Conservation (phyloP, 2,329 filamentous ascomycete genomes). For the Paecilomyces niveus region DNA sequence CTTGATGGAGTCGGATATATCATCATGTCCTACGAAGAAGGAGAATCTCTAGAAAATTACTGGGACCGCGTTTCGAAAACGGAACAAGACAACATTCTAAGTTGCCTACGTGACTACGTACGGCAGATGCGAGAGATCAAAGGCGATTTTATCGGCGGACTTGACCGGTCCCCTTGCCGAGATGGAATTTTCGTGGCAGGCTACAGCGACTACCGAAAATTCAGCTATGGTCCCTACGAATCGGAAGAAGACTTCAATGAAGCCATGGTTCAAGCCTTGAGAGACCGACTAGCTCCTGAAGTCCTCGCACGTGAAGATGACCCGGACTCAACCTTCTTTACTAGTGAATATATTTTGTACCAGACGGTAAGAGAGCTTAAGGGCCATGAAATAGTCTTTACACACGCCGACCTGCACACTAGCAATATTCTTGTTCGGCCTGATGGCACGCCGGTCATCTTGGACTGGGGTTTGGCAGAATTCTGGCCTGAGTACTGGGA, state of each 20-base stretch:
- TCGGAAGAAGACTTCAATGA: slow-evolving; percentile 10
- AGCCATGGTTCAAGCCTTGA: slow-evolving; percentile 9
- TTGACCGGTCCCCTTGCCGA: slow-evolving; percentile 7
- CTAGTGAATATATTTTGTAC: slow-evolving; percentile 8
- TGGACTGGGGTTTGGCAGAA: slow-evolving; percentile 20
- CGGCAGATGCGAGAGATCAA: slow-evolving; percentile 7
- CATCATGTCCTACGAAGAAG: slow-evolving; percentile 8
- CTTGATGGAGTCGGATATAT: slow-evolving; percentile 9
- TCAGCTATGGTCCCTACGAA: slow-evolving; percentile 8
- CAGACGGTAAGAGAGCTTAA: slow-evolving; percentile 12
- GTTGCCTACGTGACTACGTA: slow-evolving; percentile 7
- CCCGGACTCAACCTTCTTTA: slow-evolving; percentile 9
- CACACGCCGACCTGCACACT: slow-evolving; percentile 16
- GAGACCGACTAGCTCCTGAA: slow-evolving; percentile 6
- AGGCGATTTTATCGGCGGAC: slow-evolving; percentile 7
- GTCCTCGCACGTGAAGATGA: slow-evolving; percentile 3
- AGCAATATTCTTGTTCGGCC: slow-evolving; percentile 18
- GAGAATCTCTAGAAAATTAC: slow-evolving; percentile 8
- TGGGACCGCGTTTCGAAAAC: slow-evolving; percentile 7
- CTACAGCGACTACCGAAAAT: slow-evolving; percentile 5
- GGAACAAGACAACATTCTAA: slow-evolving; percentile 4
- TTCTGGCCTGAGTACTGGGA: slow-evolving; percentile 20
- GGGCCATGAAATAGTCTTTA: slow-evolving; percentile 15
- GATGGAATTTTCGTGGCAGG: slow-evolving; percentile 11
- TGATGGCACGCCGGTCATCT: slow-evolving; percentile 14